phyloP scores from a whole-genome alignment of 257 asterid genomes.

The Coffea eugenioides region DNA sequence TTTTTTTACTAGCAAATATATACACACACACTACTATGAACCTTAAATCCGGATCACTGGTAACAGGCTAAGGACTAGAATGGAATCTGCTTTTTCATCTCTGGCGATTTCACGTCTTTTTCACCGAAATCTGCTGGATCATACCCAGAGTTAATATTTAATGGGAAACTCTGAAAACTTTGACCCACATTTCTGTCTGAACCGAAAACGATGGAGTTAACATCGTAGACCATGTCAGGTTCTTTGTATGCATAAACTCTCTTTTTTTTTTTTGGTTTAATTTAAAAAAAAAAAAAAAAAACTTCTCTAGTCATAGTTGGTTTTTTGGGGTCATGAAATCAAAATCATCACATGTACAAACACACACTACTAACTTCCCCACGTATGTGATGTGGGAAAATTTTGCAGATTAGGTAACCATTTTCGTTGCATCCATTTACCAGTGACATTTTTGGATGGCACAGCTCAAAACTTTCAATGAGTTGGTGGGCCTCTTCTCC shows the following conservation, averaged over 20 bases:
- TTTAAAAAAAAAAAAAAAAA: not conserved
- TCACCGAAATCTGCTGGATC: slow-evolving; percentile 40
- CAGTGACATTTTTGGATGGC: not conserved
- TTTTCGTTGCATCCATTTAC: not conserved
- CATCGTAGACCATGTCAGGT: slow-evolving; percentile 51
- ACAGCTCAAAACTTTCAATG: slow-evolving; percentile 20
- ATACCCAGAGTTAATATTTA: slow-evolving; percentile 29
- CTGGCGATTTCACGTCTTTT: slow-evolving; percentile 33
- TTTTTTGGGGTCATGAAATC: not conserved
- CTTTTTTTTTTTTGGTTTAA: no score
- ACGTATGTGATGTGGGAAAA: slow-evolving; percentile 1
- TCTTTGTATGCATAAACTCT: slow-evolving; percentile 20
- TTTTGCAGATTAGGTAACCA: slow-evolving; percentile 18
- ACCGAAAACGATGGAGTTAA: slow-evolving; percentile 32
- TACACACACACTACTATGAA: not conserved
- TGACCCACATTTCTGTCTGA: slow-evolving; percentile 61
- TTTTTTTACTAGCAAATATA: no score
- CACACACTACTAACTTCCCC: not conserved
- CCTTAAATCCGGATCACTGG: not conserved
- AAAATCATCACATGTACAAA: not conserved
- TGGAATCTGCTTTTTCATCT: slow-evolving; percentile 13
- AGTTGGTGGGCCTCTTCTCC: not conserved
- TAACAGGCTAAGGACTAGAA: slow-evolving; percentile 13
- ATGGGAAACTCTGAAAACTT: slow-evolving; percentile 33
- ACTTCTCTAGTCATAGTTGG: not conserved